These are phyloP conservation scores for Sugiyamaella pinicola DNA, from an alignment of 1,139 yeast genomes.

Conservation along the genomic window DNA sequence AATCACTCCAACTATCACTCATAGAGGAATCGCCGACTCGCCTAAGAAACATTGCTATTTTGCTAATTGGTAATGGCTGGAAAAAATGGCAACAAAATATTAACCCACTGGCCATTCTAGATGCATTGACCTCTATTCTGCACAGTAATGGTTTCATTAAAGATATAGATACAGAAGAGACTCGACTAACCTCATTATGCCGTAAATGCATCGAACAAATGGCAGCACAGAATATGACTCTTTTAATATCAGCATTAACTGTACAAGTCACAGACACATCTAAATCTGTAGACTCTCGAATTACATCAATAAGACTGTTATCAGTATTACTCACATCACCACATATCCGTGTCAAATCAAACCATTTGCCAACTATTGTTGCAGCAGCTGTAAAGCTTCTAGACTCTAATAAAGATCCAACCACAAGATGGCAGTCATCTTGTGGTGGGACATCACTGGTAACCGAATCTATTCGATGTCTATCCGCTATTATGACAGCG, in stretches of 20 bases:
- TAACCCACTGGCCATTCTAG: conserved; percentile 33
- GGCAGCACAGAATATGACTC: conserved; percentile 31
- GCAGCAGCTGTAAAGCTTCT: conserved; percentile 33
- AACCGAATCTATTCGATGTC: conserved; percentile 33
- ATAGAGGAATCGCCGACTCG: conserved; percentile 26
- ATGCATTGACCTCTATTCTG: conserved; percentile 29
- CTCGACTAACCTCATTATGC: conserved; percentile 23
- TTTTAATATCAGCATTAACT: conserved; percentile 33
- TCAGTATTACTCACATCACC: conserved; percentile 27
- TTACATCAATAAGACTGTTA: conserved; percentile 32
- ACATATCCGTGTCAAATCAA: conserved; percentile 20
- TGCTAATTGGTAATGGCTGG: conserved; percentile 37
- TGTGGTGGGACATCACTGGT: conserved; percentile 31
- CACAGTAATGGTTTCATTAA: conserved; percentile 28
- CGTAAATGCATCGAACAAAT: conserved; percentile 32
- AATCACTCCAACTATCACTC: conserved; percentile 32
- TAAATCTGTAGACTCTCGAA: conserved; percentile 28
- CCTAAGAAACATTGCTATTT: conserved; percentile 30
- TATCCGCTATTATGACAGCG: conserved; percentile 28
- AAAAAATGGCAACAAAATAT: conserved; percentile 34
- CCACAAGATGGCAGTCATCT: conserved; percentile 29
- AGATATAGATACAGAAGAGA: conserved; percentile 15
- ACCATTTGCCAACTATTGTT: conserved; percentile 31
- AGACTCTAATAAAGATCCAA: conserved; percentile 31
- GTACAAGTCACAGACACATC: conserved; percentile 30